These are phyloP conservation scores for Phytophthora tentaculata DNA, from an alignment of 352 stramenopile genomes.

Conservation along the genomic window DNA sequence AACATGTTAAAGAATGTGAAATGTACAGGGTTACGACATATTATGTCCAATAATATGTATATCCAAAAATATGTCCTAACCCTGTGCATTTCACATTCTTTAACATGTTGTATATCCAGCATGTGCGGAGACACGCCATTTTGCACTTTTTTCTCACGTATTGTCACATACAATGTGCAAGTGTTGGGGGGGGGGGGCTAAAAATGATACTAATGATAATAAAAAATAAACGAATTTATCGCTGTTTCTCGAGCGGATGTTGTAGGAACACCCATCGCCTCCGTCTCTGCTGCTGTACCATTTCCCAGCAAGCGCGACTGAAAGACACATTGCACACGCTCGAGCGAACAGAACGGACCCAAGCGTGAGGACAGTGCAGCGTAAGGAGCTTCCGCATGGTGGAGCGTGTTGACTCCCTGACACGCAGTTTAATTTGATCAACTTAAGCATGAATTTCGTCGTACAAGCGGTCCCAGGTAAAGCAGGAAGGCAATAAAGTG, in stretches of 20 bases:
- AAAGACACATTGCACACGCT: conserved; percentile 27
- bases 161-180: no score
- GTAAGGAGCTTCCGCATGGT: not conserved
- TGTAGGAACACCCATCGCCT: conserved; percentile 12
- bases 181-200: no score
- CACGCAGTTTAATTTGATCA: not conserved
- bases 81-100: no score
- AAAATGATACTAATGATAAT: conserved; percentile 23
- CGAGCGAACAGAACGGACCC: conserved; percentile 4
- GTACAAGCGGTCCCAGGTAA: conserved; percentile 20
- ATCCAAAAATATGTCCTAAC: no score
- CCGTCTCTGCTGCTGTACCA: conserved; percentile 6
- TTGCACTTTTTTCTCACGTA: no score
- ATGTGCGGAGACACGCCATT: no score
- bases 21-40: no score
- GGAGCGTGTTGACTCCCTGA: not conserved
- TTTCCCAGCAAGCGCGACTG: not conserved
- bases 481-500: conserved; percentile 11
- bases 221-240: conserved; percentile 3
- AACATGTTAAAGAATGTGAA: no score
- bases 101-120: no score
- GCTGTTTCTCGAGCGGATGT: conserved; percentile 13
- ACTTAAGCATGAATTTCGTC: conserved; percentile 21
- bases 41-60: no score
- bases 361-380: conserved; percentile 13